Evolutionary conservation across 2,329 filamentous ascomycete species (phyloP), one percentile per base, ranked within the genome.

Genomic region (Sporothrix pseudoabietina): DNA sequence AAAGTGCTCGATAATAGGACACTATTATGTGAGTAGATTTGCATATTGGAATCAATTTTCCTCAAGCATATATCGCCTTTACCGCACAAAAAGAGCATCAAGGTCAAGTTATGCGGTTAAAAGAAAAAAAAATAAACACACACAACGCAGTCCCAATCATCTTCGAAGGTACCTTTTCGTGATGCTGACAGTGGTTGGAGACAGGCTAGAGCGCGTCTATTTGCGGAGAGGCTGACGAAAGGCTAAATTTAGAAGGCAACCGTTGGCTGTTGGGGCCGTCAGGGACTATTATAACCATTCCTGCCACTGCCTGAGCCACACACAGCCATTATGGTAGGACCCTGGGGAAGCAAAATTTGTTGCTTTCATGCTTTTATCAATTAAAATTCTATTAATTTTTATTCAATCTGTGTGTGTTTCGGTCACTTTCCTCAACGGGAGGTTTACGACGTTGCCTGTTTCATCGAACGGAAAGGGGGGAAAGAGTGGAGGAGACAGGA

Each of bases 231-330:
- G 65, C 65, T 69, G 65, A 54, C 19, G 65, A 49, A 7, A 8
- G 30, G 66, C 66, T 54, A 69, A 69, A 69, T 69, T 39, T 69
- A 69, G 66, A 69, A 54, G 65, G 47, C 61, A 30, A 44, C 22
- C 8, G 61, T 10, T 26, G 2, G 39, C 22, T 16, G 61, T 10
- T 26, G 2, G 39, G 39, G 22, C 61, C 16, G n/a, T 39, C 26
- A 7, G n/a, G 39, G 41, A 10, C 41, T 19, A 10, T 22, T 10
- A 30, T 49, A 10, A n/a, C 14, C 41, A 49, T 9, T 30, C 4
- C 14, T 19, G 44, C 9, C 19, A 22, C 61, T 66, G 61, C 61
- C 39, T 66, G 61, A 47, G n/a, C 59, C 61, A 47, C 61, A 68
- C 44, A 52, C 65, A 52, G 63, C 44, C 26, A 35, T 35, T 16